Percentiles rank a stretch among this genome's conserved stretches.
phyloP scores from a whole-genome alignment of 1,284 basidiomycete species.

The Boletus sp. region DNA sequence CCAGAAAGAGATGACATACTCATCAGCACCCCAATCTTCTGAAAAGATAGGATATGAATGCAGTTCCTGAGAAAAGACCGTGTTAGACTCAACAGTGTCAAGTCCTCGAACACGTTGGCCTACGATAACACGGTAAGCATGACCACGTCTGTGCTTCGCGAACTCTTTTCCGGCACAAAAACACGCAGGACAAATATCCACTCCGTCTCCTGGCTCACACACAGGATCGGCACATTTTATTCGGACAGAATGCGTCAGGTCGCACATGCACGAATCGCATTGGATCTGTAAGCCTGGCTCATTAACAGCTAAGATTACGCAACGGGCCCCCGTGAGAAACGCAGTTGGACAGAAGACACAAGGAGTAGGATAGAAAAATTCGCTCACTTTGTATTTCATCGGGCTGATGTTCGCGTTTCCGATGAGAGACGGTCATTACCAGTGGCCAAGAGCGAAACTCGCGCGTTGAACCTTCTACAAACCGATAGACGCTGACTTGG shows the following conservation, averaged over 20 bases:
- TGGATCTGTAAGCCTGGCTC: constrained; percentile 75
- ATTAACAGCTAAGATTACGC: constrained; percentile 58
- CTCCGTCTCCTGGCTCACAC: constrained; percentile 72
- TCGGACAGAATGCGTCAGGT: constrained; percentile 84
- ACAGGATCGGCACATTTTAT: constrained; percentile 85
- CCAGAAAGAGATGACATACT: constrained; percentile 48
- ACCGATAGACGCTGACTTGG: not conserved
- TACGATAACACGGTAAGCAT: constrained; percentile 92
- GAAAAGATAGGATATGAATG: constrained; percentile 95
- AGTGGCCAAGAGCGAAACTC: not conserved
- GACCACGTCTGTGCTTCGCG: constrained; percentile 80
- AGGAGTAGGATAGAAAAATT: constrained; percentile 19
- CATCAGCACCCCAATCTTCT: constrained; percentile 97
- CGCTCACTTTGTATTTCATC: constrained; percentile 71
- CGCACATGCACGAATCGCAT: constrained; percentile 69
- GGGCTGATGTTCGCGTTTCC: constrained; percentile 66
- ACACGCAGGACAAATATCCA: constrained; percentile 86
- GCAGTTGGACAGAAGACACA: constrained; percentile 16
- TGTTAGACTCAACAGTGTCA: constrained; percentile 6
- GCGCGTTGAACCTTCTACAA: not conserved
- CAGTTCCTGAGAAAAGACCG: constrained; percentile 65
- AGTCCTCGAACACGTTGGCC: constrained; percentile 23
- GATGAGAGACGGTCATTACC: constrained; percentile 70
- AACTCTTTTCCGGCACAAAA: constrained; percentile 93
- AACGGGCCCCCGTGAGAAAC: constrained; percentile 38